A percentile compares a stretch with the other conserved stretches of the same genome.
Evolutionary conservation across 1,284 basidiomycete species (phyloP).

Genomic region (Cronartium ribicola): DNA sequence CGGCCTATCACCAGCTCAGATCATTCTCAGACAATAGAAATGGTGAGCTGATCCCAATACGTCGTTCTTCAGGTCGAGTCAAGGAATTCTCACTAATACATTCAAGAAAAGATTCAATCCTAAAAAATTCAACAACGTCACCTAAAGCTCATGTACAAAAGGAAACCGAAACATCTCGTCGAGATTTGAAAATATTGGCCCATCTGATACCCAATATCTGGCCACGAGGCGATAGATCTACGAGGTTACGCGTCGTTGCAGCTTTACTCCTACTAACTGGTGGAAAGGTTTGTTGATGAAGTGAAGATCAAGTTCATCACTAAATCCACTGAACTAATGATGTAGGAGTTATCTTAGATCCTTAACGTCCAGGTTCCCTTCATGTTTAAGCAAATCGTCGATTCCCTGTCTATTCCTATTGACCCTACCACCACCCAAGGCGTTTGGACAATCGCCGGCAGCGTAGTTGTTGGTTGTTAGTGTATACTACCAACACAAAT

Average conservation of each 20-base stretch:
- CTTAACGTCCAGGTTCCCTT: slow-evolving; percentile 41
- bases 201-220: slow-evolving; percentile 59
- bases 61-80: too few relatives aligned
- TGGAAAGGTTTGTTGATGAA: slow-evolving; percentile 66
- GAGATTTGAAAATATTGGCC: slow-evolving; percentile 54
- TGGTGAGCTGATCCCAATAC: not conserved
- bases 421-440: slow-evolving; percentile 32
- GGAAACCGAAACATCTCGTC: not conserved
- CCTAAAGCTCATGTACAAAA: not conserved
- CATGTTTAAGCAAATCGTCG: slow-evolving; percentile 39
- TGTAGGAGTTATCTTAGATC: slow-evolving; percentile 8
- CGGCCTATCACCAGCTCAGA: not conserved
- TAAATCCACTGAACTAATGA: not conserved
- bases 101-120: not conserved
- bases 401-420: slow-evolving; percentile 29
- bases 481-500: not conserved
- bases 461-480: slow-evolving; percentile 38
- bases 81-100: not conserved
- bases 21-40: slow-evolving; percentile 4
- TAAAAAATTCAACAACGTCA: not conserved
- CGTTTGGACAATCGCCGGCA: slow-evolving; percentile 37
- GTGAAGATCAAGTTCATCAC: not conserved
- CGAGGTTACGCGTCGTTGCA: slow-evolving; percentile 67
- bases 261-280: slow-evolving; percentile 76
- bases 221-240: slow-evolving; percentile 57